Evolutionary conservation across 2,329 filamentous ascomycete genomes (phyloP).

Genomic region (Phyllosticta capitalensis): DNA sequence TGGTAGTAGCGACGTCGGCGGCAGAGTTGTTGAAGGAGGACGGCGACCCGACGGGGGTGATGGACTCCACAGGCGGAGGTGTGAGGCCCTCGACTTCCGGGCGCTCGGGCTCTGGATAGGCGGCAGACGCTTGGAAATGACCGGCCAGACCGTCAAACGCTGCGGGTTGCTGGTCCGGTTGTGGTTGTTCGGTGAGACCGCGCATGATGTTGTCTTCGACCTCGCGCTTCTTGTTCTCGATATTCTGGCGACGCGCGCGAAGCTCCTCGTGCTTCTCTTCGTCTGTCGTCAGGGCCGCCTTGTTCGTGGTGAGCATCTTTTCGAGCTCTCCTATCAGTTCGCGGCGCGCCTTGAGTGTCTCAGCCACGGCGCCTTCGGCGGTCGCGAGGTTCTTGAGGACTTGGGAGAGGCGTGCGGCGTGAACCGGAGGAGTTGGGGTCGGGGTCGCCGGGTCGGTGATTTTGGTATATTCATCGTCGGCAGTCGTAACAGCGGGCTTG

Average conservation of each 20-base stretch:
- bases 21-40: constrained; percentile 17
- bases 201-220: constrained; percentile 89
- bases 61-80: constrained; percentile 56
- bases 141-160: constrained; percentile 14
- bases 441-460: constrained; percentile 61
- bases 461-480: constrained; percentile 76
- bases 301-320: constrained; percentile 68
- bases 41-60: constrained; percentile 44
- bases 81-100: constrained; percentile 82
- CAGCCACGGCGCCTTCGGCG: constrained; percentile 80
- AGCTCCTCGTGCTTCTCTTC: constrained; percentile 57
- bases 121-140: constrained; percentile 6
- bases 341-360: constrained; percentile 77
- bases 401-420: constrained; percentile 79
- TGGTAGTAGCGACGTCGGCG: constrained; percentile 18
- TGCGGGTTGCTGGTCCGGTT: constrained; percentile 36
- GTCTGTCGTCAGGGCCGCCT: constrained; percentile 59
- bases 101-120: constrained; percentile 50
- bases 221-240: constrained; percentile 74
- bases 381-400: constrained; percentile 82
- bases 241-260: constrained; percentile 55
- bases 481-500: constrained; percentile 57
- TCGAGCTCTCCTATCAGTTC: constrained; percentile 72
- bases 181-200: constrained; percentile 53
- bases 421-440: constrained; percentile 74